A percentile compares a stretch with the other conserved stretches of the same genome.
Conservation (phyloP, 768 basidiomycete genomes). For the Tricholoma sp. region DNA sequence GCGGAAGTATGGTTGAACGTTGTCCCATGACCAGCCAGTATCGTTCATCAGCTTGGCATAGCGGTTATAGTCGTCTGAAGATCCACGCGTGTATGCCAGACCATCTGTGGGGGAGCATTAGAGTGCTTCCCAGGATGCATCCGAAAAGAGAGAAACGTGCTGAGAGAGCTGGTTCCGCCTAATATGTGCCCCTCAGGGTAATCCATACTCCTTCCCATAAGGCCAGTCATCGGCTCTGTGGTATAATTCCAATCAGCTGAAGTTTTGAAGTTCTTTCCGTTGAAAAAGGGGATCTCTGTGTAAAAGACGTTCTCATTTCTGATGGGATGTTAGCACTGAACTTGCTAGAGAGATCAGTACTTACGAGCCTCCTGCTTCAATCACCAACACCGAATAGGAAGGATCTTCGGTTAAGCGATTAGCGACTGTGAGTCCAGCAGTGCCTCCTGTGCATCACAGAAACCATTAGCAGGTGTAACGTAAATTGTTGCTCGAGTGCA, state of each 20-base stretch:
- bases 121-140: background rate
- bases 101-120: constrained; percentile 6
- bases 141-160: constrained; percentile 2
- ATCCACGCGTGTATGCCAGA: constrained; percentile 21
- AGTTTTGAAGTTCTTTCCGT: constrained; percentile 6
- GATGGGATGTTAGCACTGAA: background rate
- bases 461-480: background rate
- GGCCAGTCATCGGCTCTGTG: constrained; percentile 17
- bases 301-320: constrained; percentile 20
- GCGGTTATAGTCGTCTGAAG: constrained; percentile 22
- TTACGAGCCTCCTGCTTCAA: constrained; percentile 11
- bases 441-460: constrained; percentile 4
- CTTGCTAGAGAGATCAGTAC: background rate
- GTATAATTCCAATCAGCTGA: constrained; percentile 28
- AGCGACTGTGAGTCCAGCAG: constrained; percentile 12
- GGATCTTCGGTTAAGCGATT: constrained; percentile 10
- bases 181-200: constrained; percentile 23
- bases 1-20: constrained; percentile 14
- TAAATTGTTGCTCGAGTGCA: background rate
- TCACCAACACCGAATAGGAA: constrained; percentile 5
- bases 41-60: constrained; percentile 19
- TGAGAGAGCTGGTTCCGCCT: constrained; percentile 27
- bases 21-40: constrained; percentile 25
- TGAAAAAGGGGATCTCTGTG: constrained; percentile 18
- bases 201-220: constrained; percentile 14